These are phyloP conservation scores for Umbelopsis sp. DNA, from an alignment of 371 early-diverging fungal genomes.

Conservation along the genomic window DNA sequence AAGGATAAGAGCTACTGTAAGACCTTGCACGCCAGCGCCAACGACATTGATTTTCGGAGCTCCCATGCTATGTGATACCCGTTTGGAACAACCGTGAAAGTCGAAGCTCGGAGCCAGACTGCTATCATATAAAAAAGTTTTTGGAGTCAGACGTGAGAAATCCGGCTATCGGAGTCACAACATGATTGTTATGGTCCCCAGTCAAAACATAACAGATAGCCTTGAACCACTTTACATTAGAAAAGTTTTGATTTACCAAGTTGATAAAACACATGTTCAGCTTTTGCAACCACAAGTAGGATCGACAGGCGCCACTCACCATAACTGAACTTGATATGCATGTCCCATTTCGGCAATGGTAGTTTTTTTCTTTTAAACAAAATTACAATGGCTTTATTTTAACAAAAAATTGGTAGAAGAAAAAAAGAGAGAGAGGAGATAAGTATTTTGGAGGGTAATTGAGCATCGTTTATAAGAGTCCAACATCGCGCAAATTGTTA, in stretches of 20 bases:
- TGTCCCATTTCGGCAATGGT: too few species aligned
- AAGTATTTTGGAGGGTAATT: background rate
- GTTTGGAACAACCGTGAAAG: background rate
- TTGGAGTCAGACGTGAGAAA: background rate
- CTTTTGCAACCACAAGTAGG: too few species aligned
- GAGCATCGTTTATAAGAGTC: conserved; percentile 51
- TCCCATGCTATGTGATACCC: background rate
- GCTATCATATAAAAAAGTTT: background rate
- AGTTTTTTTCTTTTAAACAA: too few species aligned
- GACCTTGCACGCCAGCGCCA: conserved; percentile 79
- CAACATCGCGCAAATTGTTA: conserved; percentile 63
- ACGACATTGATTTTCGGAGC: conserved; percentile 50
- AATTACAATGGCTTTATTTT: conserved; percentile 16
- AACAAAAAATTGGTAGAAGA: background rate
- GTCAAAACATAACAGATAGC: too few species aligned
- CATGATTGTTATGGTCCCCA: too few species aligned
- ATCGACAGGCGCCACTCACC: too few species aligned
- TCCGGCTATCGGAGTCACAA: background rate
- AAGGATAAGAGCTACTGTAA: conserved; percentile 64
- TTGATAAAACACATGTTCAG: too few species aligned
- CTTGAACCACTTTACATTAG: too few species aligned
- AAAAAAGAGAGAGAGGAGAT: too few species aligned
- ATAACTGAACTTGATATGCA: too few species aligned
- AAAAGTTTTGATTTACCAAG: too few species aligned
- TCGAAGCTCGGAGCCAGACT: background rate